These are phyloP conservation scores for Voacanga thouarsii DNA, from an alignment of 257 asterid species.

Conservation along the genomic window DNA sequence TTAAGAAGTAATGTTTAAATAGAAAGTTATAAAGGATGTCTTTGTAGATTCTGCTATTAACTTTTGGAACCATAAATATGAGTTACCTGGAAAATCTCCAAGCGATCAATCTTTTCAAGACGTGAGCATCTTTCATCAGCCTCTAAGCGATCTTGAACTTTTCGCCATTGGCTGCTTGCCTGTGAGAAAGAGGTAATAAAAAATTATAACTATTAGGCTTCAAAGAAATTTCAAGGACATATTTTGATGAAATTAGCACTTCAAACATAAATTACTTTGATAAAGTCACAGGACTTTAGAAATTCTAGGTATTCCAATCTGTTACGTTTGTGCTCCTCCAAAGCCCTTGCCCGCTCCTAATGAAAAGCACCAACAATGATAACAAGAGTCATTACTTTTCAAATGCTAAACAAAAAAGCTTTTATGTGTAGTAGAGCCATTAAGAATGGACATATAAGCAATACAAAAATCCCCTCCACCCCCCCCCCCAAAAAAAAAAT, in stretches of 20 bases:
- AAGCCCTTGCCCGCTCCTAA: slow-evolving; percentile 78
- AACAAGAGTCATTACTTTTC: neutral
- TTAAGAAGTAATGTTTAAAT: neutral
- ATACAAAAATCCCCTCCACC: too few relatives aligned
- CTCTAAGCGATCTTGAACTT: slow-evolving; percentile 86
- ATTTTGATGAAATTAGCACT: slow-evolving; percentile 6
- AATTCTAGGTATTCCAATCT: slow-evolving; percentile 70
- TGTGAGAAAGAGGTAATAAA: slow-evolving; percentile 28
- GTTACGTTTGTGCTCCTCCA: slow-evolving; percentile 78
- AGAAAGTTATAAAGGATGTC: neutral
- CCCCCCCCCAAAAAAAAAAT: neutral
- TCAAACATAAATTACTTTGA: slow-evolving; percentile 49
- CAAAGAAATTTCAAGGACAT: slow-evolving; percentile 18
- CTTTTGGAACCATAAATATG: neutral
- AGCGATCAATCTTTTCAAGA: slow-evolving; percentile 85
- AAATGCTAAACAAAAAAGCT: neutral
- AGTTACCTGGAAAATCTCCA: slow-evolving; percentile 87
- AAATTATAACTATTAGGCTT: neutral
- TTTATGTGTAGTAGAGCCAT: neutral
- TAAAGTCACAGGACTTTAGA: slow-evolving; percentile 77
- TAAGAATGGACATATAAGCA: neutral
- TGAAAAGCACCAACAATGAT: slow-evolving; percentile 24
- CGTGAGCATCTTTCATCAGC: slow-evolving; percentile 88
- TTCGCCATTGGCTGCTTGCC: slow-evolving; percentile 99
- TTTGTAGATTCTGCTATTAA: neutral